phyloP scores from a whole-genome alignment of 1,284 basidiomycete genomes.

The Ceratobasidium sp. region DNA sequence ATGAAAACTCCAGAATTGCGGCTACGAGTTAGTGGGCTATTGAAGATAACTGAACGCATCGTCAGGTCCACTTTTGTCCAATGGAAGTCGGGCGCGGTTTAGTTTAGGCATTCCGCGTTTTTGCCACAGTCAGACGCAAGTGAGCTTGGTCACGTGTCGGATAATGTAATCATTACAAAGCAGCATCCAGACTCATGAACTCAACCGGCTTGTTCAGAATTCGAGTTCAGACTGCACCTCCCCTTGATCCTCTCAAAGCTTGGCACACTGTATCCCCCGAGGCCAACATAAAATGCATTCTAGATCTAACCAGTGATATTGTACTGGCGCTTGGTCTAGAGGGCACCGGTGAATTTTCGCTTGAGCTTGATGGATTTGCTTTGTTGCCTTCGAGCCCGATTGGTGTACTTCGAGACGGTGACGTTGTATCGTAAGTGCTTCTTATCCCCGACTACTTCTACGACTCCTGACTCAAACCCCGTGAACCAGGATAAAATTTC shows the following conservation, averaged over 20 bases:
- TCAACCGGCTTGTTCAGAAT: neutral
- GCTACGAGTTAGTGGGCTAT: too few species aligned
- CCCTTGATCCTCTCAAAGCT: conserved; percentile 29
- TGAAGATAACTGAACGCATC: too few species aligned
- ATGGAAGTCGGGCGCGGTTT: too few species aligned
- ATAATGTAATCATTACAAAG: neutral
- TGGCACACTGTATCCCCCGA: conserved; percentile 17
- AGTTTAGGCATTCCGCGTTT: too few species aligned
- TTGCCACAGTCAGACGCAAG: too few species aligned
- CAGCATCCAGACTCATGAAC: conserved; percentile 15
- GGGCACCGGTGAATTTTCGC: neutral
- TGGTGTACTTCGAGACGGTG: conserved; percentile 30
- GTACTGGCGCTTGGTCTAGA: neutral
- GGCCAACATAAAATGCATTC: neutral
- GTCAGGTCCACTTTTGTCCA: too few species aligned
- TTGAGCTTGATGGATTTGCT: conserved; percentile 29
- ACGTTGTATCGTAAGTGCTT: conserved; percentile 4
- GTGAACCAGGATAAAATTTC: neutral
- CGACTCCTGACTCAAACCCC: too few species aligned
- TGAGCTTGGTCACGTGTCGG: neutral
- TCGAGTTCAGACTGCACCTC: conserved; percentile 22
- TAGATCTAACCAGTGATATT: conserved; percentile 2
- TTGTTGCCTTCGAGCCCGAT: conserved; percentile 23
- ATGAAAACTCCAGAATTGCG: too few species aligned
- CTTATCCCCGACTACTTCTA: too few species aligned